phyloP scores from a whole-genome alignment of 1,284 basidiomycete species.

The Melampsora larici-populina region DNA sequence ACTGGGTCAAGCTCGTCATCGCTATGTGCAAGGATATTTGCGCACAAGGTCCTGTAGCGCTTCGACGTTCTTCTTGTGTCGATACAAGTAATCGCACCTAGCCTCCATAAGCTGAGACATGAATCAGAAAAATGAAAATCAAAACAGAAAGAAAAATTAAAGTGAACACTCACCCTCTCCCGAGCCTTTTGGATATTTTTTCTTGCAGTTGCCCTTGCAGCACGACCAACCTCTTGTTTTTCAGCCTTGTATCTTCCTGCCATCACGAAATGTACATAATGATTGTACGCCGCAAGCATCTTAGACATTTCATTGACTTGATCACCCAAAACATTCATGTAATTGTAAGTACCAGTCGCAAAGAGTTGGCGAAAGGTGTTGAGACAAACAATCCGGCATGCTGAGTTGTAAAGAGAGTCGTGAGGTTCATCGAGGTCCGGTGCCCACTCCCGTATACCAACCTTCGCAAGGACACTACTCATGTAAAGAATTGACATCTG shows the following conservation, averaged over 20 bases:
- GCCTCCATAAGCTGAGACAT: not conserved
- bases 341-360: not conserved
- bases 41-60: not conserved
- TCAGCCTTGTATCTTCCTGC: conserved; percentile 4
- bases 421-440: no score
- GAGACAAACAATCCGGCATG: not conserved
- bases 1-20: conserved; percentile 9
- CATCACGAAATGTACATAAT: conserved; percentile 25
- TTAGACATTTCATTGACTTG: no score
- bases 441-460: no score
- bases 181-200: not conserved
- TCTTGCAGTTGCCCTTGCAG: not conserved
- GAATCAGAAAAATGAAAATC: not conserved
- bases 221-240: not conserved
- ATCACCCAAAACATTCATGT: conserved; percentile 4
- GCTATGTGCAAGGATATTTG: not conserved
- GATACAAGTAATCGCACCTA: not conserved
- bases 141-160: no score
- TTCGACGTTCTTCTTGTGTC: conserved; percentile 10
- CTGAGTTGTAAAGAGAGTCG: no score
- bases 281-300: not conserved
- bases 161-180: not conserved
- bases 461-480: no score
- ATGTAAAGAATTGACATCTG: no score
- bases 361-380: conserved; percentile 11